A percentile compares a stretch with the other conserved stretches of the same genome.
Conservation (phyloP, 805 yeast species). For the Saturnispora kantuleensis region DNA sequence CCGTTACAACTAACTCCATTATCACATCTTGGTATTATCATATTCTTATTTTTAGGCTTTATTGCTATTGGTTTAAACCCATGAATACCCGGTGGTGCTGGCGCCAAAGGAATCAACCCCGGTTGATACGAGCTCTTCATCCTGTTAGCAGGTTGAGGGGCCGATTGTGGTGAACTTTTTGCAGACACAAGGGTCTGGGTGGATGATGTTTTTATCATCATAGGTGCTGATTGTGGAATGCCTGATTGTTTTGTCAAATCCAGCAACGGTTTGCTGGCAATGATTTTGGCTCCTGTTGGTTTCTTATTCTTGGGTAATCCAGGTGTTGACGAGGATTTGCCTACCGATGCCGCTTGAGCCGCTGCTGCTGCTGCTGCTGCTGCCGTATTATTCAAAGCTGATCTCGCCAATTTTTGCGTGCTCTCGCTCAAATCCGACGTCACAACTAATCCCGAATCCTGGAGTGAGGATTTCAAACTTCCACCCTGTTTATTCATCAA, state of each 20-base stretch:
- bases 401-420: slow-evolving; percentile 5
- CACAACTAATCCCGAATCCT: not conserved
- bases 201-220: not conserved
- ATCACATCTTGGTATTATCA: slow-evolving; percentile 7
- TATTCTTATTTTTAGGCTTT: slow-evolving; percentile 15
- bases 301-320: too few species aligned
- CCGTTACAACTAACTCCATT: not conserved
- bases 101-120: slow-evolving; percentile 5
- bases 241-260: not conserved
- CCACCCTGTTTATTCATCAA: too few species aligned
- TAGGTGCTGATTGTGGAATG: not conserved
- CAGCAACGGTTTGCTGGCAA: not conserved
- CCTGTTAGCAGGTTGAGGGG: not conserved
- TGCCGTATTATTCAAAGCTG: slow-evolving; percentile 2
- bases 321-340: too few species aligned
- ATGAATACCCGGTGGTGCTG: slow-evolving; percentile 8
- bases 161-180: not conserved
- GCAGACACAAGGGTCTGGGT: not conserved
- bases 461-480: too few species aligned
- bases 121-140: slow-evolving; percentile 3
- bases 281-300: too few species aligned
- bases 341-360: not conserved
- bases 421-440: slow-evolving; percentile 6
- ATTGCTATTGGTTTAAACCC: slow-evolving; percentile 24
- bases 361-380: not conserved